A percentile compares a stretch with the other conserved stretches of the same genome.
Evolutionary conservation across 192 early-diverging fungal genomes (phyloP).

Genomic region (Coemansia brasiliensis): DNA sequence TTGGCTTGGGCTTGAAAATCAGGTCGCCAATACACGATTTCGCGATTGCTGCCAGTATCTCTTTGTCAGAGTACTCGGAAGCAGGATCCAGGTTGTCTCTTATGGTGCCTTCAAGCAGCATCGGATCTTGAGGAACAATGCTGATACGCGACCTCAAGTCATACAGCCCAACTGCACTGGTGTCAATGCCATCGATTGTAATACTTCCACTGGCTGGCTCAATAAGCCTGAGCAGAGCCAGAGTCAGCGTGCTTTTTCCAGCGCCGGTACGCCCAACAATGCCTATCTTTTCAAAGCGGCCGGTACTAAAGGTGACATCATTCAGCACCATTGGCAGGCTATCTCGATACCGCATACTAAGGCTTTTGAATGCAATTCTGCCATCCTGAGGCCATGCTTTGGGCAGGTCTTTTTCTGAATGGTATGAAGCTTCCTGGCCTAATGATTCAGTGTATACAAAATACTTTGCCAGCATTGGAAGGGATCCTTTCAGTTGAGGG

Average conservation of each 20-base stretch:
- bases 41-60: conserved; percentile 63
- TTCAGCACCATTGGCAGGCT: conserved; percentile 23
- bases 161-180: conserved; percentile 54
- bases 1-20: neutral
- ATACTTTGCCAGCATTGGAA: conserved; percentile 14
- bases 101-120: conserved; percentile 66
- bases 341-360: conserved; percentile 43
- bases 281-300: conserved; percentile 60
- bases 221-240: conserved; percentile 59
- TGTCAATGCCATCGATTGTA: conserved; percentile 60
- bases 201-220: conserved; percentile 54
- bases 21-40: conserved; percentile 25
- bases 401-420: conserved; percentile 50
- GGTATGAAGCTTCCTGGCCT: conserved; percentile 63
- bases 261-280: conserved; percentile 42
- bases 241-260: conserved; percentile 46
- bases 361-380: conserved; percentile 39
- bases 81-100: conserved; percentile 71
- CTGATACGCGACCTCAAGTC: conserved; percentile 56
- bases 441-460: conserved; percentile 16
- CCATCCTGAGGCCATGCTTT: conserved; percentile 55
- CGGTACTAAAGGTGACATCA: conserved; percentile 30
- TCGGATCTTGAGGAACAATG: conserved; percentile 67
- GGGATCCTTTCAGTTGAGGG: neutral
- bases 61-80: conserved; percentile 55